Conservation (phyloP, 345 rosid species). For the Ceriops decandra region DNA sequence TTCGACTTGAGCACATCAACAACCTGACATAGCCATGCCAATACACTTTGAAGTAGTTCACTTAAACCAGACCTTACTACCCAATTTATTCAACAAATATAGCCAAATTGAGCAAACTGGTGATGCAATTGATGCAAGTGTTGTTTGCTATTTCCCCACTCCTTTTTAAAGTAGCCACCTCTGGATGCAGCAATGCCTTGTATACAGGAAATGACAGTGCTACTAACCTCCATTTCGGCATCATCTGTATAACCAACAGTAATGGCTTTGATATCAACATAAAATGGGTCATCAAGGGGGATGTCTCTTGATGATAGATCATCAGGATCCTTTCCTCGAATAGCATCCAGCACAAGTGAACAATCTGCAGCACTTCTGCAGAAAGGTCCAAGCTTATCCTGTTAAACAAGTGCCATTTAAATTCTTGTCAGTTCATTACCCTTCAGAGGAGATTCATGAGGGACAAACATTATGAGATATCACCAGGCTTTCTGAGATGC, state of each 20-base stretch:
- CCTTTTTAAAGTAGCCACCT: not conserved
- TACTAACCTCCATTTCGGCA: constrained; percentile 80
- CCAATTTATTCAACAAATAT: not conserved
- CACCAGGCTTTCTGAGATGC: constrained; percentile 87
- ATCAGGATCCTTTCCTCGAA: constrained; percentile 72
- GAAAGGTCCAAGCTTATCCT: constrained; percentile 89
- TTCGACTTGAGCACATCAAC: constrained; percentile 62
- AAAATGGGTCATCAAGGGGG: constrained; percentile 61
- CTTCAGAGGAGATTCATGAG: not conserved
- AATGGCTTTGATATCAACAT: constrained; percentile 65
- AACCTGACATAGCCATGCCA: constrained; percentile 39
- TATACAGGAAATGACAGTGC: not conserved
- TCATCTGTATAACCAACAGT: constrained; percentile 81
- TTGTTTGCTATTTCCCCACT: not conserved
- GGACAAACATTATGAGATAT: constrained; percentile 1
- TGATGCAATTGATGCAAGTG: not conserved
- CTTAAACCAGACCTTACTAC: not conserved
- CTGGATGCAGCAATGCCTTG: not conserved
- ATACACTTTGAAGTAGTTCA: not conserved
- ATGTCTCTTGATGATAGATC: constrained; percentile 79
- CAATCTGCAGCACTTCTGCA: constrained; percentile 69
- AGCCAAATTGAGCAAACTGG: not conserved
- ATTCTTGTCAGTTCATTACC: not conserved
- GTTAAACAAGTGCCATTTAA: constrained; percentile 16
- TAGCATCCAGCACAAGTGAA: constrained; percentile 51